A percentile compares a stretch with the other conserved stretches of the same genome.
phyloP scores from a whole-genome alignment of 169 alveolate genomes.

The Babesia sp. region DNA sequence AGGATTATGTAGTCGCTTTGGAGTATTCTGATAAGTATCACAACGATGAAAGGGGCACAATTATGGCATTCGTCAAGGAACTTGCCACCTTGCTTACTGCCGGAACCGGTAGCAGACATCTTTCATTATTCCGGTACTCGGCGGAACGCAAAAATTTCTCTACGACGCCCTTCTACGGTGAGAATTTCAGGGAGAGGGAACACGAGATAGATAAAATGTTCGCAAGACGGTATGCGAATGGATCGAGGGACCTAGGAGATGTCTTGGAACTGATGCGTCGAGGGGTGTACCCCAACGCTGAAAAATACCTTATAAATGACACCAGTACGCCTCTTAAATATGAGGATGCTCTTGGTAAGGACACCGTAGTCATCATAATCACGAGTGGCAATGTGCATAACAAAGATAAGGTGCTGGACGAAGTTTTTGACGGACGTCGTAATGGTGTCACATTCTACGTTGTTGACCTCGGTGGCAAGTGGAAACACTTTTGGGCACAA shows the following conservation, averaged over 20 bases:
- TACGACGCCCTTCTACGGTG: neutral
- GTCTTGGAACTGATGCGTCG: constrained; percentile 50
- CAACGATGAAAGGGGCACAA: constrained; percentile 10
- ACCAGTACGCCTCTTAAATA: neutral
- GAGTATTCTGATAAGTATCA: constrained; percentile 13
- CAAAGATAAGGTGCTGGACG: constrained; percentile 24
- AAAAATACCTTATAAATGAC: neutral
- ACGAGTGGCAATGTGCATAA: constrained; percentile 40
- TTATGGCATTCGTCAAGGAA: constrained; percentile 6
- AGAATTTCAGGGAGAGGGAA: neutral
- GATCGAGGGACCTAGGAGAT: constrained; percentile 22
- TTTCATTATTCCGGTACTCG: constrained; percentile 7
- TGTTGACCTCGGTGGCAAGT: constrained; percentile 25
- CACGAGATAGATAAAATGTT: constrained; percentile 41
- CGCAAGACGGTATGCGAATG: neutral
- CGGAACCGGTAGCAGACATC: neutral
- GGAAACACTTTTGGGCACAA: constrained; percentile 14
- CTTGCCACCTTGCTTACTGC: constrained; percentile 24
- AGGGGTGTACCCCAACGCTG: constrained; percentile 2
- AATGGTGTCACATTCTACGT: constrained; percentile 53
- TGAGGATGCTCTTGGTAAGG: constrained; percentile 13
- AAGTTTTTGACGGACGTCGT: constrained; percentile 37
- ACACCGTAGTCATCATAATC: constrained; percentile 43
- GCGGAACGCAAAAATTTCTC: neutral
- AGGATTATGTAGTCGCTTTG: constrained; percentile 4